Evolutionary conservation across 1,284 basidiomycete species (phyloP).

Genomic region (Malassezia equina): DNA sequence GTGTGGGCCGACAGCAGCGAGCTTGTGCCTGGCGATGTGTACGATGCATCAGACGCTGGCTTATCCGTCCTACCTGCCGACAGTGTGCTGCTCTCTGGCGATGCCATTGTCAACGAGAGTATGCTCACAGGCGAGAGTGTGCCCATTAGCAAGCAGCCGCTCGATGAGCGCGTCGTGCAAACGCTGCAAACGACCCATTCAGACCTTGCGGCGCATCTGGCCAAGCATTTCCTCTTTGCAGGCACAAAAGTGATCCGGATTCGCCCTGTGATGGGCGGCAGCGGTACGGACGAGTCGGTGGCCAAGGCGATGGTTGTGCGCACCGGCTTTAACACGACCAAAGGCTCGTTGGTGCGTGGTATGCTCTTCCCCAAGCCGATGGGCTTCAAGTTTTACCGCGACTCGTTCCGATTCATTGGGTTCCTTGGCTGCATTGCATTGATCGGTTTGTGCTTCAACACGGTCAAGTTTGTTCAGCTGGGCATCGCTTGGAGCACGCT

Average conservation of each 20-base stretch:
- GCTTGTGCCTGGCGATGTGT: conserved; percentile 83
- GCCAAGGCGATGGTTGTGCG: conserved; percentile 82
- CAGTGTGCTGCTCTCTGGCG: conserved; percentile 80
- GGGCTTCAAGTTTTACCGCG: conserved; percentile 83
- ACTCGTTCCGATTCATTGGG: conserved; percentile 90
- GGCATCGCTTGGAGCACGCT: conserved; percentile 78
- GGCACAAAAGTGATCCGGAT: conserved; percentile 88
- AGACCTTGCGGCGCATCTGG: conserved; percentile 59
- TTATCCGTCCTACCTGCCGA: conserved; percentile 78
- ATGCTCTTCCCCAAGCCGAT: conserved; percentile 99
- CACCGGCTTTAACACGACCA: conserved; percentile 94
- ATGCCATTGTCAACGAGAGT: conserved; percentile 94
- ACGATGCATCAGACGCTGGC: conserved; percentile 71
- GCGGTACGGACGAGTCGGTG: conserved; percentile 49
- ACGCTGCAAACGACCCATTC: conserved; percentile 26
- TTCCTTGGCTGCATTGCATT: conserved; percentile 80
- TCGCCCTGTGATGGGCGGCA: conserved; percentile 48
- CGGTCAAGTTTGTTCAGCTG: conserved; percentile 80
- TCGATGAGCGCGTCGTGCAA: conserved; percentile 43
- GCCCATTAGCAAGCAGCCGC: conserved; percentile 74
- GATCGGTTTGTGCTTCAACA: conserved; percentile 59
- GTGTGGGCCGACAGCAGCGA: conserved; percentile 59
- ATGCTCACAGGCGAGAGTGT: conserved; percentile 97
- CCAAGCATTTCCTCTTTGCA: conserved; percentile 79
- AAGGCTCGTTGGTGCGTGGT: conserved; percentile 85